Evolutionary conservation across 2,329 filamentous ascomycete species (phyloP).

Genomic region (Ophiostoma montium): DNA sequence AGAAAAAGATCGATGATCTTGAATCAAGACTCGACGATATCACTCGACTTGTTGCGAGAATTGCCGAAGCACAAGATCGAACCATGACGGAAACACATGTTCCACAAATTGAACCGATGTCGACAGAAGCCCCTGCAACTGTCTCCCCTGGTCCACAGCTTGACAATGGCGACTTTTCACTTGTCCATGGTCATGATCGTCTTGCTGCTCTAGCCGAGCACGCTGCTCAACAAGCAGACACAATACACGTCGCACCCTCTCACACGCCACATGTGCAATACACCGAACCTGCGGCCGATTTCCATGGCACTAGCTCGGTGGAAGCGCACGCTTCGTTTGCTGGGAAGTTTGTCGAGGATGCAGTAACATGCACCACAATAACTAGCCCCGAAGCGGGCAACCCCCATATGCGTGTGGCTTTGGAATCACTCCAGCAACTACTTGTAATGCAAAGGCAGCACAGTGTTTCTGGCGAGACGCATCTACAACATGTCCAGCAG

Average conservation of each 20-base stretch:
- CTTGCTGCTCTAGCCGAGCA: not conserved
- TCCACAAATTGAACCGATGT: not conserved
- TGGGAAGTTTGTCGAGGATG: not conserved
- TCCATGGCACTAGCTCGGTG: not conserved
- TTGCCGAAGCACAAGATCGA: not conserved
- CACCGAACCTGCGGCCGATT: not conserved
- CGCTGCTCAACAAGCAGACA: not conserved
- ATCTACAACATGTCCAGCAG: not conserved
- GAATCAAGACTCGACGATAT: not conserved
- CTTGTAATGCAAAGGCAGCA: not conserved
- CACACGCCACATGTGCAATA: not conserved
- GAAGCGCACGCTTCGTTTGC: not conserved
- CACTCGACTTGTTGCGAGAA: not conserved
- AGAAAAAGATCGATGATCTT: not conserved
- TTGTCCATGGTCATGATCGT: not conserved
- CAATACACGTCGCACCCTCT: not conserved
- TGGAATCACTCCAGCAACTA: not conserved
- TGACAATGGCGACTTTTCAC: not conserved
- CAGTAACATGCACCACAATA: not conserved
- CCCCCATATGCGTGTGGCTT: not conserved
- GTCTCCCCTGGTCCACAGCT: not conserved
- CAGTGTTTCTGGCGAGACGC: not conserved
- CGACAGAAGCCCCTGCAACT: too few relatives aligned
- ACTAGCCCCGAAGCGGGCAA: too few relatives aligned
- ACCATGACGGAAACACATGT: not conserved